Percentiles rank a stretch among this genome's conserved stretches.
Evolutionary conservation across 2,329 filamentous ascomycete genomes (phyloP).

Genomic region (Alternaria sp.): DNA sequence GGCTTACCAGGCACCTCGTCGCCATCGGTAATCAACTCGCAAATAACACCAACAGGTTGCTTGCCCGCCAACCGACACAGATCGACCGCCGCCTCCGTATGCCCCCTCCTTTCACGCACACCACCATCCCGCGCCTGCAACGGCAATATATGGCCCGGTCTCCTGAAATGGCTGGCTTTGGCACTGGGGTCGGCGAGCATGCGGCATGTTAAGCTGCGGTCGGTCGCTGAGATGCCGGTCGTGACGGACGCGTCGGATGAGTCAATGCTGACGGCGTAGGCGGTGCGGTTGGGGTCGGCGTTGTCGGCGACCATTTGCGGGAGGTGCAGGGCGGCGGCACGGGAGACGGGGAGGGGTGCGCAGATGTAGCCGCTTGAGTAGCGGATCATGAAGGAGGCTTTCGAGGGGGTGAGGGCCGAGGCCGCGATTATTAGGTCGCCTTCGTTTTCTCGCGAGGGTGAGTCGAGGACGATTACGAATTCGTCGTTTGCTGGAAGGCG

Average conservation of each 20-base stretch:
- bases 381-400: slow-evolving; percentile 96
- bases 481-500: slow-evolving; percentile 65
- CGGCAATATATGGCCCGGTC: slow-evolving; percentile 91
- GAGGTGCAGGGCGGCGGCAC: slow-evolving; percentile 74
- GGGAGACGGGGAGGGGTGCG: slow-evolving; percentile 75
- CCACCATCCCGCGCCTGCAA: slow-evolving; percentile 80
- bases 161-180: slow-evolving; percentile 68
- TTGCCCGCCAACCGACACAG: slow-evolving; percentile 84
- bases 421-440: slow-evolving; percentile 97
- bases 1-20: slow-evolving; percentile 72
- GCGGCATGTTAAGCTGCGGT: slow-evolving; percentile 82
- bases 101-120: slow-evolving; percentile 78
- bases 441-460: slow-evolving; percentile 92
- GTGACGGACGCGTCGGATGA: slow-evolving; percentile 68
- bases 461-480: slow-evolving; percentile 96
- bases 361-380: slow-evolving; percentile 90
- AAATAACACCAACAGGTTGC: slow-evolving; percentile 78
- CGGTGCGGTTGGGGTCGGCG: slow-evolving; percentile 83
- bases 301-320: slow-evolving; percentile 87
- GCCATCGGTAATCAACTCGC: slow-evolving; percentile 89
- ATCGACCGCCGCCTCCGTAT: slow-evolving; percentile 93
- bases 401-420: slow-evolving; percentile 78
- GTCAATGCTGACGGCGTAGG: slow-evolving; percentile 92
- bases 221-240: slow-evolving; percentile 89
- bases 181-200: slow-evolving; percentile 70